Conservation (phyloP, 768 basidiomycete species). For the Lactifluus pinguis region DNA sequence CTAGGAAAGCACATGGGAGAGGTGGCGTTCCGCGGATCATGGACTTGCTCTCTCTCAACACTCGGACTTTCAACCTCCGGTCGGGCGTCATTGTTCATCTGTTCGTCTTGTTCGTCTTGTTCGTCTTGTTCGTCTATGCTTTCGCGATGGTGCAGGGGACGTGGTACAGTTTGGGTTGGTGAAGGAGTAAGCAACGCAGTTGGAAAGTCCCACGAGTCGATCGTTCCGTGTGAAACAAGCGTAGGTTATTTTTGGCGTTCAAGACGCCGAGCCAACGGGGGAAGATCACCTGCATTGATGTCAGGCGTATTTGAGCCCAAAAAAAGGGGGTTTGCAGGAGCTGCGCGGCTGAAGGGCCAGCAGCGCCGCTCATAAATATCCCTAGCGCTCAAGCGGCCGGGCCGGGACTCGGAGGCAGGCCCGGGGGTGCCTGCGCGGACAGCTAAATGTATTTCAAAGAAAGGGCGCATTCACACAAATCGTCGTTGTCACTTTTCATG, state of each 20-base stretch:
- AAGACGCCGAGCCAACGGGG: constrained; percentile 64
- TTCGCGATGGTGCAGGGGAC: neutral
- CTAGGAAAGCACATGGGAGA: neutral
- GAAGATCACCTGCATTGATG: constrained; percentile 45
- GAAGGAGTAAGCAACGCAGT: constrained; percentile 24
- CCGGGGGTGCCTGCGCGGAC: too few relatives aligned
- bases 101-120: neutral
- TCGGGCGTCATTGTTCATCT: too few relatives aligned
- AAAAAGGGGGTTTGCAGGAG: constrained; percentile 48
- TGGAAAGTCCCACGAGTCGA: constrained; percentile 79
- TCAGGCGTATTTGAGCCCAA: neutral
- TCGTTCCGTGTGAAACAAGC: constrained; percentile 37
- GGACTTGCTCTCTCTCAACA: neutral
- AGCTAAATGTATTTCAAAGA: too few relatives aligned
- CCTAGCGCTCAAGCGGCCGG: too few relatives aligned
- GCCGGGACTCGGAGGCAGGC: too few relatives aligned
- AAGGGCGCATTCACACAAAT: too few relatives aligned
- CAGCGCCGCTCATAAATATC: too few relatives aligned
- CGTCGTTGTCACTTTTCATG: too few relatives aligned
- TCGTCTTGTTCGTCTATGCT: neutral
- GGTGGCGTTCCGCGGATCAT: neutral
- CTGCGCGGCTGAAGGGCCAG: constrained; percentile 62
- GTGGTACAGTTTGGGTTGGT: constrained; percentile 5
- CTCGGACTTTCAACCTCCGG: neutral
- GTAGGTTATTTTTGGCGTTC: constrained; percentile 45